Conservation (phyloP, 148 eudicot species). For the Arbutus unedo region DNA sequence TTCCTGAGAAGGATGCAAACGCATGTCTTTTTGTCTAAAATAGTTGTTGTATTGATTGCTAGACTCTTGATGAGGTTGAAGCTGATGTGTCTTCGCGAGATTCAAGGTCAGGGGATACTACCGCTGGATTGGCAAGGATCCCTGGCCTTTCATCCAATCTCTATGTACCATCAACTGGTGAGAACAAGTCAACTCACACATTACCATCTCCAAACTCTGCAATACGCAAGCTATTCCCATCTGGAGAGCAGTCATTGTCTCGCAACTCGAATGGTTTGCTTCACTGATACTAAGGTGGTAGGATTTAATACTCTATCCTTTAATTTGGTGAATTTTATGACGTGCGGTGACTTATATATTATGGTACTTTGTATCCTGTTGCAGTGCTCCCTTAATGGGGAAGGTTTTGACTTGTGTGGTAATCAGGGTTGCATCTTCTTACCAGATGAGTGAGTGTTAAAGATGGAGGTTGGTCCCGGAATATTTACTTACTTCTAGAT, state of each 20-base stretch:
- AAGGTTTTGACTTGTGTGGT: not conserved
- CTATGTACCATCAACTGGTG: conserved; percentile 1
- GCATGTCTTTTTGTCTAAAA: not conserved
- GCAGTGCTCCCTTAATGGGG: not conserved
- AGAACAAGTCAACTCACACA: conserved; percentile 11
- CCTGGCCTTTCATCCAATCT: conserved; percentile 2
- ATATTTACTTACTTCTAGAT: not conserved
- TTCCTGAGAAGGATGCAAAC: not conserved
- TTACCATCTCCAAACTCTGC: not conserved
- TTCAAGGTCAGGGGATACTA: conserved; percentile 1
- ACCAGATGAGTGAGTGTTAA: not conserved
- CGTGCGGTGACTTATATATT: not conserved
- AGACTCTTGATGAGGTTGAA: conserved; percentile 22
- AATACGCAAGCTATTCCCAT: not conserved
- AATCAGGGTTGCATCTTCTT: conserved; percentile 11
- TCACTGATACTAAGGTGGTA: not conserved
- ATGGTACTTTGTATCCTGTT: not conserved
- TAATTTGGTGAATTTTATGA: not conserved
- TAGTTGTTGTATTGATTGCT: not conserved
- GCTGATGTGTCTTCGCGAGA: conserved; percentile 12
- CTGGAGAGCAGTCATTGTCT: not conserved
- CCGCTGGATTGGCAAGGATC: conserved; percentile 13
- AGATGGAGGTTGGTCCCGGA: not conserved
- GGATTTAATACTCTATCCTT: not conserved
- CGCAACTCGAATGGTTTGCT: not conserved